phyloP scores from a whole-genome alignment of 2,329 filamentous ascomycete species.

The Didymella glomerata region DNA sequence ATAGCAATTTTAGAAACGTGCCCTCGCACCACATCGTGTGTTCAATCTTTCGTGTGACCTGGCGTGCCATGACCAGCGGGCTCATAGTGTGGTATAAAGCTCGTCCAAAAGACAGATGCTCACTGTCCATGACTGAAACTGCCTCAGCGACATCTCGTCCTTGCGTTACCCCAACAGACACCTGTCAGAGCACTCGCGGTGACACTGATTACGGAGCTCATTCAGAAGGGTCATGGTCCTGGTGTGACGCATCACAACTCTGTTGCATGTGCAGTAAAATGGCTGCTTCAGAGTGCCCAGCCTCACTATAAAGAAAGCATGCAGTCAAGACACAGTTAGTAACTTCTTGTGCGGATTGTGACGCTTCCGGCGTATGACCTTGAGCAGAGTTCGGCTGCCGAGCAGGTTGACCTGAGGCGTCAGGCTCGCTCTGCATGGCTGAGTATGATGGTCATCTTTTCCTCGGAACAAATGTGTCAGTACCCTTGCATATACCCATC shows the following conservation, averaged over 20 bases:
- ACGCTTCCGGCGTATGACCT: neutral
- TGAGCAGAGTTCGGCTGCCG: neutral
- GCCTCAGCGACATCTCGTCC: neutral
- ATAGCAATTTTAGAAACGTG: too few relatives aligned
- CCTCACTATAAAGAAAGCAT: neutral
- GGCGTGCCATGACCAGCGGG: too few relatives aligned
- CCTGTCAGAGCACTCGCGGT: neutral
- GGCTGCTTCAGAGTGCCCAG: neutral
- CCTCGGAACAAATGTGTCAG: neutral
- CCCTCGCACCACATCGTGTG: too few relatives aligned
- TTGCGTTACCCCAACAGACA: neutral
- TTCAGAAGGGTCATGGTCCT: neutral
- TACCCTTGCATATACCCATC: neutral
- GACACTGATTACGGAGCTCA: neutral
- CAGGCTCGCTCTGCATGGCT: neutral
- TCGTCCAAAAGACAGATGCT: too few relatives aligned
- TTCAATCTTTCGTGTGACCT: too few relatives aligned
- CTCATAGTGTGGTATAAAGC: too few relatives aligned
- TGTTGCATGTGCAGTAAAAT: neutral
- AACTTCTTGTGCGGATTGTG: neutral
- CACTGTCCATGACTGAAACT: too few relatives aligned
- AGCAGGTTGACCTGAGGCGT: neutral
- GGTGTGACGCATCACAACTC: neutral
- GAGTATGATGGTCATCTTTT: neutral
- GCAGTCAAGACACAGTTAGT: neutral